Conservation (phyloP, 2,329 filamentous ascomycete species). For the Cytospora piceae region DNA sequence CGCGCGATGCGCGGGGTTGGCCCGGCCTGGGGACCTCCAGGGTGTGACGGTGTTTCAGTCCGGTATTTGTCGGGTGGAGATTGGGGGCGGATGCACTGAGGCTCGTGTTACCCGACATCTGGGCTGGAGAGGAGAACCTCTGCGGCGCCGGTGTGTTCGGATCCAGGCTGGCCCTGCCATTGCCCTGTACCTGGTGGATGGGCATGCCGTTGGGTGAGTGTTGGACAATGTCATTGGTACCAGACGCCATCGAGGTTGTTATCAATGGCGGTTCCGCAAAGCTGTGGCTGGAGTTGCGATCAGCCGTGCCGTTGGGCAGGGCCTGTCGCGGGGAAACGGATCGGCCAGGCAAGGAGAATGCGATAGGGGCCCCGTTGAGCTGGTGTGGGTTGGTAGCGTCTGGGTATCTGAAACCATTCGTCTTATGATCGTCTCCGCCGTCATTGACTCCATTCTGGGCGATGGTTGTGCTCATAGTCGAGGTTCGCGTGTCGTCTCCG, state of each 20-base stretch:
- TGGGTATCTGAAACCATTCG: slow-evolving; percentile 43
- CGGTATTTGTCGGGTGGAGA: slow-evolving; percentile 57
- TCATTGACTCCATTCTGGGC: slow-evolving; percentile 59
- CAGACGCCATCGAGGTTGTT: slow-evolving; percentile 42
- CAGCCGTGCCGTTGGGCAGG: slow-evolving; percentile 33
- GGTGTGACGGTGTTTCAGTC: slow-evolving; percentile 81
- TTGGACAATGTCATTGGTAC: slow-evolving; percentile 38
- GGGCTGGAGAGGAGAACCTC: slow-evolving; percentile 67
- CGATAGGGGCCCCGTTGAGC: slow-evolving; percentile 34
- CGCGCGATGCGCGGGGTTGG: slow-evolving; percentile 71
- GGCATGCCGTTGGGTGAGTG: slow-evolving; percentile 34
- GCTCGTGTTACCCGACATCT: slow-evolving; percentile 49
- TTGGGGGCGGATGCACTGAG: slow-evolving; percentile 47
- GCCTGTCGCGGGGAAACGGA: slow-evolving; percentile 31
- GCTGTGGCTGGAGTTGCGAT: slow-evolving; percentile 37
- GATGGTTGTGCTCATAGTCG: slow-evolving; percentile 55
- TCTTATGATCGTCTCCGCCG: slow-evolving; percentile 34
- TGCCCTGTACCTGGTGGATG: no score
- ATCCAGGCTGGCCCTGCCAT: slow-evolving; percentile 32
- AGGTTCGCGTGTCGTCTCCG: slow-evolving; percentile 44
- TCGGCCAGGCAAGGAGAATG: slow-evolving; percentile 36
- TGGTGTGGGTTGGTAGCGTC: slow-evolving; percentile 32
- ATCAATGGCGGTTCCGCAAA: slow-evolving; percentile 38
- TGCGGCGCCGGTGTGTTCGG: slow-evolving; percentile 45
- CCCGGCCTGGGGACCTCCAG: slow-evolving; percentile 78